Conservation (phyloP, 345 rosid genomes). For the Nasturtium officinale region DNA sequence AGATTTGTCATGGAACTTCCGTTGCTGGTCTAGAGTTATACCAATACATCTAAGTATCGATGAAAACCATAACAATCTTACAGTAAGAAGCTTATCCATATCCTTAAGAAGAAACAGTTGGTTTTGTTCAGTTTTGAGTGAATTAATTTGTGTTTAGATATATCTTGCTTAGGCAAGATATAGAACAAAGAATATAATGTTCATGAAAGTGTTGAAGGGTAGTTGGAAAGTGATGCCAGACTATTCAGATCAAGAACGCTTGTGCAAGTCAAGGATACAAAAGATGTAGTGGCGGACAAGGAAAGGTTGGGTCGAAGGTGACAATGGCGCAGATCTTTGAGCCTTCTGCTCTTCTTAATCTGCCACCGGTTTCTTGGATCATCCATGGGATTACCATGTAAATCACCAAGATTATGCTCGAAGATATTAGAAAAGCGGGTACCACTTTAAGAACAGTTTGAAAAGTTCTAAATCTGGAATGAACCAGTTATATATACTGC, state of each 20-base stretch:
- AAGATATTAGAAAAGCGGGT: constrained; percentile 41
- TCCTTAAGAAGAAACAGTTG: too few relatives aligned
- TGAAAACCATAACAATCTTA: not conserved
- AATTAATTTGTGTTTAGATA: too few relatives aligned
- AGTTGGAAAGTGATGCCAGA: constrained; percentile 89
- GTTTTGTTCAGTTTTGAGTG: not conserved
- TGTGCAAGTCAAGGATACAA: constrained; percentile 62
- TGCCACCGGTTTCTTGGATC: constrained; percentile 95
- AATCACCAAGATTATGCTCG: constrained; percentile 72
- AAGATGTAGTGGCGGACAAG: constrained; percentile 68
- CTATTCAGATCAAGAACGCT: too few relatives aligned
- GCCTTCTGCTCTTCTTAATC: constrained; percentile 73
- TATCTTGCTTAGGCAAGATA: constrained; percentile 65
- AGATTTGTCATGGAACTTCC: constrained; percentile 66
- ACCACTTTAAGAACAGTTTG: too few relatives aligned
- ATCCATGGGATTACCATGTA: constrained; percentile 82
- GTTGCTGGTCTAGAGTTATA: not conserved
- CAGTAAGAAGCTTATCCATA: not conserved
- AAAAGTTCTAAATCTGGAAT: too few relatives aligned
- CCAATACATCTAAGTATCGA: constrained; percentile 20
- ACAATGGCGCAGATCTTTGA: constrained; percentile 85
- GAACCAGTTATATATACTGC: too few relatives aligned
- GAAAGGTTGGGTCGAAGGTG: constrained; percentile 79
- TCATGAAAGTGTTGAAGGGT: constrained; percentile 89
- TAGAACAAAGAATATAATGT: constrained; percentile 75